phyloP scores from a whole-genome alignment of 2,329 filamentous ascomycete species.

The Rhexocercosporidium sp. region DNA sequence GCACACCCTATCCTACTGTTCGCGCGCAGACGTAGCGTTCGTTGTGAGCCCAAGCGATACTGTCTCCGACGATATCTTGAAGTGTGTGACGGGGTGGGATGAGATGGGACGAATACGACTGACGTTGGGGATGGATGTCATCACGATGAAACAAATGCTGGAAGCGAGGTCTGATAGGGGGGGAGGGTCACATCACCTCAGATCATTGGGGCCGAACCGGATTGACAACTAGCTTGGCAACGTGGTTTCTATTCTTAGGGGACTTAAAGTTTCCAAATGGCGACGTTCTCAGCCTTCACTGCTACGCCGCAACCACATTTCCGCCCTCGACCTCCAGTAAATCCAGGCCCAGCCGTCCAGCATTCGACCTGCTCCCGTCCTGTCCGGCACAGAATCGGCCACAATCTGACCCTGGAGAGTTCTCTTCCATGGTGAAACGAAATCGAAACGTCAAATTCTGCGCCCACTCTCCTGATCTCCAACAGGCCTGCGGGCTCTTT shows the following conservation, averaged over 20 bases:
- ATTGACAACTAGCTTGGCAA: constrained; percentile 18
- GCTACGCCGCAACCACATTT: neutral
- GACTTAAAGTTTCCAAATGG: neutral
- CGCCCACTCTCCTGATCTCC: constrained; percentile 9
- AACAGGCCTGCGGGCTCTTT: neutral
- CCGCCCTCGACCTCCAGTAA: neutral
- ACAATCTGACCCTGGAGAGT: neutral
- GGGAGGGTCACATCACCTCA: neutral
- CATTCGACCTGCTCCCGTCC: neutral
- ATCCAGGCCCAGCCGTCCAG: neutral
- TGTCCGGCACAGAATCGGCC: too few species aligned
- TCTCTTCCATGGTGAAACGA: constrained; percentile 27
- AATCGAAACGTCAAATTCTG: constrained; percentile 27
- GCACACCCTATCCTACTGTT: neutral
- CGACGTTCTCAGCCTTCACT: neutral
- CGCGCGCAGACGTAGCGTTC: constrained; percentile 4
- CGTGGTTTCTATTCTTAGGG: constrained; percentile 31
- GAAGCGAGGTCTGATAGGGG: neutral
- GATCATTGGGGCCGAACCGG: neutral
- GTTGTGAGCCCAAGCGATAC: neutral
- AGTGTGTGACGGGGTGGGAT: neutral
- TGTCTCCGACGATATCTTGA: neutral
- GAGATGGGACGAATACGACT: neutral
- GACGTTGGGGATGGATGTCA: neutral
- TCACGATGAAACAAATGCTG: constrained; percentile 20